A percentile compares a stretch with the other conserved stretches of the same genome.
These are phyloP conservation scores for Colletotrichum liaoningense DNA, from an alignment of 2,329 filamentous ascomycete genomes.

Conservation along the genomic window DNA sequence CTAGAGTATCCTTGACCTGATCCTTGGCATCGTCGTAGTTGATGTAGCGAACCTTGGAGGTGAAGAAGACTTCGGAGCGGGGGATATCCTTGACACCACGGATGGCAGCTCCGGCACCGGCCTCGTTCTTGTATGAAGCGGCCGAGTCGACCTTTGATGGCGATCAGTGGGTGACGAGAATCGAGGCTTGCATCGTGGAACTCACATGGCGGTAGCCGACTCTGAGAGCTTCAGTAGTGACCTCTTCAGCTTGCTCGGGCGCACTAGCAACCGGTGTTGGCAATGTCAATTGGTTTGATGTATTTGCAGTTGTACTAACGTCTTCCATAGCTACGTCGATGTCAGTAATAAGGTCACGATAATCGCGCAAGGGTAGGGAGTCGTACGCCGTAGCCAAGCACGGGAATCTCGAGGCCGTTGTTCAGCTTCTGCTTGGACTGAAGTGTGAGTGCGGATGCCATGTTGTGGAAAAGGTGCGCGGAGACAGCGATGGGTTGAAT, in stretches of 20 bases:
- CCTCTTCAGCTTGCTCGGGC: constrained; percentile 48
- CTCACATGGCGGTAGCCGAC: constrained; percentile 66
- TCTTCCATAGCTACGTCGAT: constrained; percentile 60
- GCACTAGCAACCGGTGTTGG: constrained; percentile 40
- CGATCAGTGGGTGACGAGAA: background rate
- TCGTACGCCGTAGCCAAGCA: constrained; percentile 66
- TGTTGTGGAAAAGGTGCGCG: constrained; percentile 38
- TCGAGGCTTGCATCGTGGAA: background rate
- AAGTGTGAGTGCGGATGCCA: constrained; percentile 58
- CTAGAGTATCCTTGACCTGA: constrained; percentile 72
- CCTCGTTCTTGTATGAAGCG: constrained; percentile 63
- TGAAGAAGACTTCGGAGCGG: constrained; percentile 65
- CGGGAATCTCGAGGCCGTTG: constrained; percentile 65
- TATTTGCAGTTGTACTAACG: constrained; percentile 48
- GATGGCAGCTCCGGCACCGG: constrained; percentile 58
- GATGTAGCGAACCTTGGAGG: constrained; percentile 60
- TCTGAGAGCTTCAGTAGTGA: constrained; percentile 58
- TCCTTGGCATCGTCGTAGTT: constrained; percentile 73
- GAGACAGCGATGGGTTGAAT: background rate
- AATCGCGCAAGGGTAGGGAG: constrained; percentile 6
- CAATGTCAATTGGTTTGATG: background rate
- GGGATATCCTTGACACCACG: constrained; percentile 51
- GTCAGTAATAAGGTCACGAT: constrained; percentile 25
- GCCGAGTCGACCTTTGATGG: constrained; percentile 63
- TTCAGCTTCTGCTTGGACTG: constrained; percentile 63